Percentiles rank a stretch among this genome's conserved stretches.
These are phyloP conservation scores for Melastoma malabathricum DNA, from an alignment of 345 rosid species.

Conservation along the genomic window DNA sequence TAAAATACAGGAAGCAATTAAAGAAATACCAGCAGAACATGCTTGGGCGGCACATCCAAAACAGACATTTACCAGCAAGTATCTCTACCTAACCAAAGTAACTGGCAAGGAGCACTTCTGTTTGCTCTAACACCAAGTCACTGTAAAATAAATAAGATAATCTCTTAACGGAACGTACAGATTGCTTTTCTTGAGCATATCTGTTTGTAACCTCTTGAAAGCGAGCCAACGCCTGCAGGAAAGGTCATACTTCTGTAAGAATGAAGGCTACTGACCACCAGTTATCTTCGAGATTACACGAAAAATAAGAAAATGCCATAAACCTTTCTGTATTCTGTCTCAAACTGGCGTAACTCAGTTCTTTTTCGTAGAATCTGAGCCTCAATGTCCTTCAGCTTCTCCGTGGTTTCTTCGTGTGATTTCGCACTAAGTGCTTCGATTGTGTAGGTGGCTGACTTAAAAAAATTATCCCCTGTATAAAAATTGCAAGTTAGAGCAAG, in stretches of 20 bases:
- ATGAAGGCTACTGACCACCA: background rate
- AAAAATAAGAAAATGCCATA: conserved; percentile 19
- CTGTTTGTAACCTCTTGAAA: conserved; percentile 94
- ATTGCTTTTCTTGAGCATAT: conserved; percentile 83
- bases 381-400: conserved; percentile 80
- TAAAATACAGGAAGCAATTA: too few relatives aligned
- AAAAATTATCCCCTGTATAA: conserved; percentile 86
- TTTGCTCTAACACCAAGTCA: too few relatives aligned
- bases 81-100: background rate
- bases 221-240: conserved; percentile 76
- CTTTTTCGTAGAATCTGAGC: conserved; percentile 83
- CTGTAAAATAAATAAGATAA: background rate
- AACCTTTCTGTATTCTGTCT: conserved; percentile 77
- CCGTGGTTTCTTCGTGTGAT: conserved; percentile 58
- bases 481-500: conserved; percentile 13
- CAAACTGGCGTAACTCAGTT: conserved; percentile 87
- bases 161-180: conserved; percentile 31
- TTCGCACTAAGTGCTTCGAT: conserved; percentile 96
- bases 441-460: conserved; percentile 82
- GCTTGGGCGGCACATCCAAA: too few relatives aligned
- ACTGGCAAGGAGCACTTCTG: background rate
- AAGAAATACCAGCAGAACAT: too few relatives aligned
- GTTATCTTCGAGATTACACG: background rate
- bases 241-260: conserved; percentile 4
- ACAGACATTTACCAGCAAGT: too few relatives aligned